Percentiles rank a stretch among this genome's conserved stretches.
Evolutionary conservation across 352 stramenopile species (phyloP).

Genomic region (Phytophthora meadii): DNA sequence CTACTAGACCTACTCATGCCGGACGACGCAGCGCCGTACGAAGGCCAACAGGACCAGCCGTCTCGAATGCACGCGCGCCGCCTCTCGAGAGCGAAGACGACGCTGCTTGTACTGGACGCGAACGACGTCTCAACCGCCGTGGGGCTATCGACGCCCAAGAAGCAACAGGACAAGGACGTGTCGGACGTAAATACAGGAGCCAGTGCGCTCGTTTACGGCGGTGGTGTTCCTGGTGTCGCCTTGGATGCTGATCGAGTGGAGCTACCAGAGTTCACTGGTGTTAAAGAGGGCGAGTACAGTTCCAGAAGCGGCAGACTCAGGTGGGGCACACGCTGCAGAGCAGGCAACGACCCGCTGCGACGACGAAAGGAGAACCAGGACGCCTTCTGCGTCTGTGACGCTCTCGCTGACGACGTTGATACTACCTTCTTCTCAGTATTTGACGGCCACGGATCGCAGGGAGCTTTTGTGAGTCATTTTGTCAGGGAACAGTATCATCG

Average conservation of each 20-base stretch:
- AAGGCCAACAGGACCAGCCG: conserved; percentile 8
- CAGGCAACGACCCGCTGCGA: conserved; percentile 76
- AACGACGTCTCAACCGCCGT: conserved; percentile 27
- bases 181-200: conserved; percentile 5
- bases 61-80: conserved; percentile 14
- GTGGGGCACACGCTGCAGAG: conserved; percentile 66
- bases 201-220: conserved; percentile 49
- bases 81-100: conserved; percentile 51
- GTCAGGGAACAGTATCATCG: conserved; percentile 73
- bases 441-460: conserved; percentile 78
- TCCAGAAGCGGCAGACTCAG: conserved; percentile 50
- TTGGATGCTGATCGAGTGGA: conserved; percentile 65
- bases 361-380: conserved; percentile 89
- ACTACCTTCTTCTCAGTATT: conserved; percentile 79
- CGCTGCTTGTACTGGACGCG: conserved; percentile 40
- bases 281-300: conserved; percentile 53
- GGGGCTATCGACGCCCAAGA: conserved; percentile 14
- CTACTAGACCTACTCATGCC: conserved; percentile 36
- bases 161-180: not conserved
- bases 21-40: conserved; percentile 25
- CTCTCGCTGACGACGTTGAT: conserved; percentile 47
- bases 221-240: conserved; percentile 72
- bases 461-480: conserved; percentile 80
- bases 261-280: conserved; percentile 69
- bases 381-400: conserved; percentile 68